These are phyloP conservation scores for Xylariales sp. DNA, from an alignment of 2,329 filamentous ascomycete genomes.

Conservation along the genomic window DNA sequence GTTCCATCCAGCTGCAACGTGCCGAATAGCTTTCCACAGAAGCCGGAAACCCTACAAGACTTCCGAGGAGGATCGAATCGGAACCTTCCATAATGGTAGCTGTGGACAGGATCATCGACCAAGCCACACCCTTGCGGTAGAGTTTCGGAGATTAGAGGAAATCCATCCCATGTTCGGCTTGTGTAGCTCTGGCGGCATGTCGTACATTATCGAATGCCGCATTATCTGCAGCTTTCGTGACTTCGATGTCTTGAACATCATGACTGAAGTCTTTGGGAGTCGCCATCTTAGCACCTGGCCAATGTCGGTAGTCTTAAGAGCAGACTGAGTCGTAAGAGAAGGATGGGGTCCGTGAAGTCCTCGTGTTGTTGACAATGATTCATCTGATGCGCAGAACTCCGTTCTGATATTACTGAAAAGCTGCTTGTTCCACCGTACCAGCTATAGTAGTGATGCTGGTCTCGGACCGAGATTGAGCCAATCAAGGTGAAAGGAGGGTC, in stretches of 20 bases:
- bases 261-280: background rate
- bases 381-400: no score
- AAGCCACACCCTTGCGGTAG: slow-evolving; percentile 11
- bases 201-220: background rate
- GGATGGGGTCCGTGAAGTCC: no score
- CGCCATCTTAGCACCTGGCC: background rate
- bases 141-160: slow-evolving; percentile 2
- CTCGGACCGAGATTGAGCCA: slow-evolving; percentile 6
- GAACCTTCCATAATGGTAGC: slow-evolving; percentile 20
- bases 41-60: slow-evolving; percentile 27
- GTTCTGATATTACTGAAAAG: no score
- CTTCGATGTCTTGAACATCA: background rate
- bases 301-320: no score
- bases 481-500: background rate
- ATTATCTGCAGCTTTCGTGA: background rate
- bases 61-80: slow-evolving; percentile 28
- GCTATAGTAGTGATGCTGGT: no score
- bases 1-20: slow-evolving; percentile 15
- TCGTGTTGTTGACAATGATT: no score
- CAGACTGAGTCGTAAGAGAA: background rate
- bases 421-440: no score
- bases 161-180: slow-evolving; percentile 11
- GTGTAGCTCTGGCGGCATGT: slow-evolving; percentile 1
- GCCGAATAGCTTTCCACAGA: slow-evolving; percentile 26
- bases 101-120: slow-evolving; percentile 18